These are phyloP conservation scores for Pontederia crassipes DNA, from an alignment of 176 grass and related monocot species.

Conservation along the genomic window DNA sequence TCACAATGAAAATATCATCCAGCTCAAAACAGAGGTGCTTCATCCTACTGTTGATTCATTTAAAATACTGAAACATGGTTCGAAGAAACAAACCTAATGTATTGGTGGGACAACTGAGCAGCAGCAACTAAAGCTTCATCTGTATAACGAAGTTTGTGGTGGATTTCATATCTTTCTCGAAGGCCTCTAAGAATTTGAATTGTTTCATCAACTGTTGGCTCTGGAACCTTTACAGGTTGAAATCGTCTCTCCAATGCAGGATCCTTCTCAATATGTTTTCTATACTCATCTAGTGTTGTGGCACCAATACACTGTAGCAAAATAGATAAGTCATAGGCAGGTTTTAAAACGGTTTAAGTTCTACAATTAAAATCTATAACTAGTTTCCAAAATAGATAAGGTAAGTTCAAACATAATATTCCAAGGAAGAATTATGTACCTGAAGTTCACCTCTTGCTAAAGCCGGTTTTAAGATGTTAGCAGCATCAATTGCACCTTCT, in stretches of 20 bases:
- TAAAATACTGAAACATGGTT: neutral
- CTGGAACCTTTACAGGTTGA: conserved; percentile 93
- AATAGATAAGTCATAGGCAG: neutral
- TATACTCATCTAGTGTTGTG: conserved; percentile 90
- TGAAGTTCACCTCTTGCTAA: conserved; percentile 92
- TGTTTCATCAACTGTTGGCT: conserved; percentile 87
- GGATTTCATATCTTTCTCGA: conserved; percentile 80
- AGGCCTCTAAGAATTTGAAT: conserved; percentile 87
- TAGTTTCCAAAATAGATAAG: neutral
- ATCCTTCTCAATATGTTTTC: conserved; percentile 93
- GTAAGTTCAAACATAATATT: neutral
- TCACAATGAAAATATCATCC: no score
- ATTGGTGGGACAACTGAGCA: conserved; percentile 80
- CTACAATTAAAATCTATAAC: no score
- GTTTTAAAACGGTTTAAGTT: no score
- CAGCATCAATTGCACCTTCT: conserved; percentile 89
- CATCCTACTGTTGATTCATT: neutral
- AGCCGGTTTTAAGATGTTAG: conserved; percentile 92
- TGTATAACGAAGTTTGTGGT: conserved; percentile 87
- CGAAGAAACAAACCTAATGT: conserved; percentile 60
- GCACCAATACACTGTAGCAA: conserved; percentile 76
- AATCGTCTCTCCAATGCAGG: conserved; percentile 89
- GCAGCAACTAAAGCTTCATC: conserved; percentile 68
- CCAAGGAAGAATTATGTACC: conserved; percentile 20
- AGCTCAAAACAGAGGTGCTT: no score